Base-by-base conservation (phyloP, 805 yeast species). In the Kodamaea leandrae region DNA sequence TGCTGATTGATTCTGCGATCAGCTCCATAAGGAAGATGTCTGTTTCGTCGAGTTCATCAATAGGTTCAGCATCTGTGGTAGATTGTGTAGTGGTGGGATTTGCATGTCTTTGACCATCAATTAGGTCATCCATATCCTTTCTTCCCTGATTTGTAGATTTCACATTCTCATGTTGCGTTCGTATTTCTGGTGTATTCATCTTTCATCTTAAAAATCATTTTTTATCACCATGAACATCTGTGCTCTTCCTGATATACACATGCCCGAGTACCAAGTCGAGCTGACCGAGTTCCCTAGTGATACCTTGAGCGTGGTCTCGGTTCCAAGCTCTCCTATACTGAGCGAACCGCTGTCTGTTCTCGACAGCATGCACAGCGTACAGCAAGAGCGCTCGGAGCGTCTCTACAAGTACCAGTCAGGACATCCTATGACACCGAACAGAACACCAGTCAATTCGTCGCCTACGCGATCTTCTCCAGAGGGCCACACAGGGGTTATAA, bases 281-380 rank as follows among this genome's bases (percentile, higher is more conserved):
- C 36, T 18, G 15, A 25, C 19, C 9, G 48, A 44, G 32, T 44
- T 44, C 17, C 45, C 44, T 3, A n/a, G 25, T 5, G 48, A 44
- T 15, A 44, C 48, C 6, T 27, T 41, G 15, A 43, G 37, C 16
- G 33, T 38, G 13, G 37, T 44, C 37, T 40, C 45, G 3, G 36
- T 44, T 2, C 48, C 48, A 4, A 44, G 48, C 35, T 39, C 41
- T 21, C 48, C 48, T 2, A n/a, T 32, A 9, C 21, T 18, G 12
- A 30, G 18, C 17, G 34, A 3, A 19, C 17, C 28, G 4, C 23
- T 21, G 41, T 43, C 41, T 26, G 45, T 48, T 9, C 29, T 54
- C 16, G 54, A 55, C 4, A 50, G 49, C 18, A 18, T 57, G 13
- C 55, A 48, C 35, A 36, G 41, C 17, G 32, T 25, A 8, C 63